Evolutionary conservation across 306 rosid genomes (phyloP), one percentile per base, ranked within the genome.

Genomic region (Vachellia collinsii): DNA sequence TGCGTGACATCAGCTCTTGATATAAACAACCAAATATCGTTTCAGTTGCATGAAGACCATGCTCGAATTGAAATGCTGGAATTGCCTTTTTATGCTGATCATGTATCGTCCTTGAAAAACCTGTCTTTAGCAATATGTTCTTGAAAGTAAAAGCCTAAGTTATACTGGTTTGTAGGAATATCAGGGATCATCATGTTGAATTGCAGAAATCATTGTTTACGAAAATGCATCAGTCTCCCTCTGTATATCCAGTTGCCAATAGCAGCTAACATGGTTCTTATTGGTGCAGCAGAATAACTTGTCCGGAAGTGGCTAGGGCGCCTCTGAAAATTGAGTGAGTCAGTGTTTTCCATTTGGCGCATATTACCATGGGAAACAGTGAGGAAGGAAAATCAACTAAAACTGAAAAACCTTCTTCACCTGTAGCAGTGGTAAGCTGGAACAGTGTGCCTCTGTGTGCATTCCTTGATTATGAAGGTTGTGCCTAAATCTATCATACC

Each of bases 331-430:
- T 64, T 34, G 43, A 47, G 50, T 59, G 50, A 43, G 37, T 43
- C 5, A 1, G 44, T 48, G 70, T 37, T 74, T 73, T 76, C 59
- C 50, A 6, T 54, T 74, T 51, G 80, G 84, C 47, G 78, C 81
- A 76, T 25, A 41, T 80, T 36, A 37, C 44, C 41, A 94, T 94
- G 97, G 97, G 92, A 78, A 89, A 81, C 54, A 91, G 87, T n/a
- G 95, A 91, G 80, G 94, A 94, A 61, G 88, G 73, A 53, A 91
- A 89, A 79, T 77, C 94, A 67, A 65, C 82, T 6, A 89, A 93
- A 80, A 76, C 85, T 66, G 94, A 93, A 85, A 93, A 91, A 56
- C 77, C 89, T 65, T 81, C 92, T 56, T 87, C 93, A 72, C 93
- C 97, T 39, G 78, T 75, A 59, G 67, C 89, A 22, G 53, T 36